Evolutionary conservation across 2,329 filamentous ascomycete species (phyloP).

Genomic region (Pseudogymnoascus verrucosus): DNA sequence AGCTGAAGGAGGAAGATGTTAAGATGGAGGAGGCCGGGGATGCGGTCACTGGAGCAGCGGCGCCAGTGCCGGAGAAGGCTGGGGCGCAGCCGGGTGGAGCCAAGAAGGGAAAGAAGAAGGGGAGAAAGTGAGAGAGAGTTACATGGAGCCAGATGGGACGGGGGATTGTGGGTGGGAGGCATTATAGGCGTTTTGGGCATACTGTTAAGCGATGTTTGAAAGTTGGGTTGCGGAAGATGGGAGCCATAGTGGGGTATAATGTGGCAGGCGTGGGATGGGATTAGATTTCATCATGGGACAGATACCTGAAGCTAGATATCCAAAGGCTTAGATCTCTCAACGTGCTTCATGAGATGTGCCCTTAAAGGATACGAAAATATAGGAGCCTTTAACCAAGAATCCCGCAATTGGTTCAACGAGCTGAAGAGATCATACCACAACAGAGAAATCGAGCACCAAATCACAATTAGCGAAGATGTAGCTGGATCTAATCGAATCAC

Average conservation of each 20-base stretch:
- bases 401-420: too few species aligned
- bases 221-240: background rate
- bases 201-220: slow-evolving; percentile 1
- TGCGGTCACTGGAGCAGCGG: slow-evolving; percentile 22
- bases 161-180: background rate
- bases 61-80: slow-evolving; percentile 30
- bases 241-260: slow-evolving; percentile 1
- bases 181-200: slow-evolving; percentile 7
- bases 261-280: background rate
- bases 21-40: slow-evolving; percentile 33
- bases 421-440: too few species aligned
- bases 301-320: background rate
- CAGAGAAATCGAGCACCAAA: too few species aligned
- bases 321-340: too few species aligned
- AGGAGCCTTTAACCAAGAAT: too few species aligned
- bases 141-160: background rate
- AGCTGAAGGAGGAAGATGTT: slow-evolving; percentile 29
- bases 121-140: slow-evolving; percentile 48
- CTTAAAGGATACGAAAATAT: too few species aligned
- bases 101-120: slow-evolving; percentile 64
- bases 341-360: too few species aligned
- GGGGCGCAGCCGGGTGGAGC: slow-evolving; percentile 33
- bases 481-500: too few species aligned
- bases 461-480: too few species aligned
- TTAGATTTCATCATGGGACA: background rate